A percentile compares a stretch with the other conserved stretches of the same genome.
phyloP scores from a whole-genome alignment of 2,329 filamentous ascomycete genomes.

The Pseudocercospora vitis region DNA sequence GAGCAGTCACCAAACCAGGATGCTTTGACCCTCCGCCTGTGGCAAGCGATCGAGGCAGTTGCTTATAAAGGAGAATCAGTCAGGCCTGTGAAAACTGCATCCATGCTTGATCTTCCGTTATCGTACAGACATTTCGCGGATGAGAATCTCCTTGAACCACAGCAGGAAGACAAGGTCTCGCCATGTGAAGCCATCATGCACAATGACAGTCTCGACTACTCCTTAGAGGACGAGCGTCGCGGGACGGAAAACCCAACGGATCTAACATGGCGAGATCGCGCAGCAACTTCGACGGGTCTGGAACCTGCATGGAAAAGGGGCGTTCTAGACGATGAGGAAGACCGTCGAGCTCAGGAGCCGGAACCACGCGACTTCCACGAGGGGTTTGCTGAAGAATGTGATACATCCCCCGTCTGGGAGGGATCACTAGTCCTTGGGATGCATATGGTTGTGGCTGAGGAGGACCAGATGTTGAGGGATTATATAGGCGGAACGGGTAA shows the following conservation, averaged over 20 bases:
- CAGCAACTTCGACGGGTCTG: neutral
- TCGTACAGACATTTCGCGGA: neutral
- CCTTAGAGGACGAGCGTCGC: neutral
- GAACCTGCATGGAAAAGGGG: neutral
- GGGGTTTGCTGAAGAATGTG: conserved; percentile 7
- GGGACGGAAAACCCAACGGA: neutral
- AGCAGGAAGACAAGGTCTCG: neutral
- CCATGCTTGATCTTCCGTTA: neutral
- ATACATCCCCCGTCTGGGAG: conserved; percentile 2
- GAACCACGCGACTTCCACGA: conserved; percentile 2
- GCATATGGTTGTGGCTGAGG: neutral
- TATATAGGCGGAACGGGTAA: neutral
- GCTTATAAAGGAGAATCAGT: neutral
- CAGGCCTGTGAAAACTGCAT: neutral
- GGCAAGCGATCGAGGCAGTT: conserved; percentile 4
- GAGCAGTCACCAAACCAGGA: neutral
- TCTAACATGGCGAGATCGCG: neutral
- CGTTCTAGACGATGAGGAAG: neutral
- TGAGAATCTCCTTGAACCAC: conserved; percentile 5
- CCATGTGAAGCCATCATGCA: neutral
- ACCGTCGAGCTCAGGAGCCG: neutral
- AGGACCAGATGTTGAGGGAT: conserved; percentile 1
- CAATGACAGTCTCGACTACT: neutral
- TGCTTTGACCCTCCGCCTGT: conserved; percentile 7
- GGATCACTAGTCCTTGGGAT: neutral